Conservation (phyloP, 345 rosid genomes). For the Excoecaria cochinchinensis region DNA sequence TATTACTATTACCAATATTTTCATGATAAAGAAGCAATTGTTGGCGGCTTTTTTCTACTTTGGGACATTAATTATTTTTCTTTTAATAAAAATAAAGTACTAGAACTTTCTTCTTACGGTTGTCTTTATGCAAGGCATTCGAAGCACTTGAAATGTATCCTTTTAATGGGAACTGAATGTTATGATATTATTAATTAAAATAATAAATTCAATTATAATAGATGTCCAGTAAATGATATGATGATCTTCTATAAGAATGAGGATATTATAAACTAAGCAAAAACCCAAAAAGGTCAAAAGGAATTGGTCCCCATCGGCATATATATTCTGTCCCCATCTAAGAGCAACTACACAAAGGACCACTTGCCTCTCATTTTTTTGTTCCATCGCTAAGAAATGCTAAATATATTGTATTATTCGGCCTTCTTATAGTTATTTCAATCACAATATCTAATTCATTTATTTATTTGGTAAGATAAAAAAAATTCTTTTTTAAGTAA, state of each 20-base stretch:
- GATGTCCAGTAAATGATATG: not conserved
- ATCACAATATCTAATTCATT: no score
- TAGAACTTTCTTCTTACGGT: no score
- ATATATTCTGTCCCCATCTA: not conserved
- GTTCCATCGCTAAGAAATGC: not conserved
- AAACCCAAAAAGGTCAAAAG: not conserved
- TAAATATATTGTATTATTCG: not conserved
- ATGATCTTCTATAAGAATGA: not conserved
- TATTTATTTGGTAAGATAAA: no score
- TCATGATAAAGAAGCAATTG: no score
- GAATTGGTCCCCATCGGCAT: conserved; percentile 1
- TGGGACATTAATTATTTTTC: no score
- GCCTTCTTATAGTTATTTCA: no score
- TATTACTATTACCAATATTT: no score
- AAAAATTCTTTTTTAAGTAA: no score
- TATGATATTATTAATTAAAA: no score
- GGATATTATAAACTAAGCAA: not conserved
- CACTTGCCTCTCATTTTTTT: conserved; percentile 7
- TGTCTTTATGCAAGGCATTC: not conserved
- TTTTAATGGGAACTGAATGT: not conserved
- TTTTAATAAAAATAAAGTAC: no score
- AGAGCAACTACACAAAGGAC: not conserved
- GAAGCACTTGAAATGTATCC: not conserved
- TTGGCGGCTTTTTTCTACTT: no score
- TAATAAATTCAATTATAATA: not conserved